Conservation (phyloP, 2,329 filamentous ascomycete genomes). For the Periconia digitata region DNA sequence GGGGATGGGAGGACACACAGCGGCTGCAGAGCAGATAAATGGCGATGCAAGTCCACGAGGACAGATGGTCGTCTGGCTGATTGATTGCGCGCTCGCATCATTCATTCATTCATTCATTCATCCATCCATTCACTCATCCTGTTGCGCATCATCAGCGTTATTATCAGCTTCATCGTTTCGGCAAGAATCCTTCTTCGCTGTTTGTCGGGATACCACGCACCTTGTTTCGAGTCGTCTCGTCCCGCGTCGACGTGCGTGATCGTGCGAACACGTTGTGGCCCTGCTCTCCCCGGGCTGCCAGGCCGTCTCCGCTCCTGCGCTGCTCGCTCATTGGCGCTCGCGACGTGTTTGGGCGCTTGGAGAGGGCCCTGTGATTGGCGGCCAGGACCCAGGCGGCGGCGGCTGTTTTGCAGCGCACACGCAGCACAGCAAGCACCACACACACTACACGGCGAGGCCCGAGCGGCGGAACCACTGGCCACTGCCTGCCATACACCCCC, state of each 20-base stretch:
- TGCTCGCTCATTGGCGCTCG: conserved; percentile 14
- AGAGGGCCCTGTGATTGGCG: conserved; percentile 21
- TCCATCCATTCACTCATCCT: conserved; percentile 12
- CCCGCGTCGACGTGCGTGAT: neutral
- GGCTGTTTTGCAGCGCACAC: conserved; percentile 32
- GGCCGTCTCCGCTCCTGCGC: conserved; percentile 39
- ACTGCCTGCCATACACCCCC: conserved; percentile 2
- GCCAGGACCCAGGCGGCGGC: conserved; percentile 15
- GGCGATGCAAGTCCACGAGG: conserved; percentile 27
- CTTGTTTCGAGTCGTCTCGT: neutral
- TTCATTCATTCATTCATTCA: conserved; percentile 23
- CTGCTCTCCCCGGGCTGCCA: too few relatives aligned
- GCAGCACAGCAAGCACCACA: conserved; percentile 8
- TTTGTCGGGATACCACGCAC: too few relatives aligned
- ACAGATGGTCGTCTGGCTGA: too few relatives aligned
- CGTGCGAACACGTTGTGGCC: too few relatives aligned
- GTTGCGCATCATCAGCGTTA: too few relatives aligned
- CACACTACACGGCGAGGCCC: neutral
- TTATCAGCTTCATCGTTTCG: too few relatives aligned
- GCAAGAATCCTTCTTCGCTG: too few relatives aligned
- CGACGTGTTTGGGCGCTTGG: conserved; percentile 32
- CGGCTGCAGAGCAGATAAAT: conserved; percentile 41
- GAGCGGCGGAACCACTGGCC: too few relatives aligned
- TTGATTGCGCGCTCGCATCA: conserved; percentile 20
- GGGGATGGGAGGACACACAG: conserved; percentile 31